Percentiles rank a stretch among this genome's conserved stretches.
Conservation (phyloP, 2,329 filamentous ascomycete genomes). For the Myrmaecium sp. region DNA sequence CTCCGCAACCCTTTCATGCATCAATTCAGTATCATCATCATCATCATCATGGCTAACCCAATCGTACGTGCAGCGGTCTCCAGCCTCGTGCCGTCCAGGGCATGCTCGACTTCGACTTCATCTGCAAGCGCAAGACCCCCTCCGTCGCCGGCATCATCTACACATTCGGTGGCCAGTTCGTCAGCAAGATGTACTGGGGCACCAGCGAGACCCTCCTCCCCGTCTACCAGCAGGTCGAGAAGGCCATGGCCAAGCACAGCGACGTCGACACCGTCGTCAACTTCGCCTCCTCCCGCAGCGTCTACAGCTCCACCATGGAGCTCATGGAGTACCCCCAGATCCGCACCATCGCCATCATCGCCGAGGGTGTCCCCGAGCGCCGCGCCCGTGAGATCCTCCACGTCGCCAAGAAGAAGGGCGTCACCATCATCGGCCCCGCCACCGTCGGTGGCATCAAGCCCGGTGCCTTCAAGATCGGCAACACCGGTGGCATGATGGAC, state of each 20-base stretch:
- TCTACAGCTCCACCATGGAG: constrained; percentile 97
- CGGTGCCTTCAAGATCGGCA: constrained; percentile 98
- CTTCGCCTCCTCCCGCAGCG: constrained; percentile 96
- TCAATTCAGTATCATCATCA: too few species aligned
- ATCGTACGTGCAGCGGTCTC: constrained; percentile 47
- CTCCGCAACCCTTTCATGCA: too few species aligned
- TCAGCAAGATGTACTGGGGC: constrained; percentile 99
- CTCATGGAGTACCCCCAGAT: constrained; percentile 94
- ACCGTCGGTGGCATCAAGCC: constrained; percentile 99
- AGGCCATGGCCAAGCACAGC: constrained; percentile 89
- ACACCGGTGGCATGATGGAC: constrained; percentile 99
- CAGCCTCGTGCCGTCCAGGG: constrained; percentile 60
- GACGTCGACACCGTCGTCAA: constrained; percentile 98
- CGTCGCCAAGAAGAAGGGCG: constrained; percentile 92
- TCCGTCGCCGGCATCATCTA: constrained; percentile 99
- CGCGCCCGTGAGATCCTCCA: constrained; percentile 96
- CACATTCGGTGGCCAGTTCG: constrained; percentile 98
- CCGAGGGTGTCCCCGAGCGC: constrained; percentile 95
- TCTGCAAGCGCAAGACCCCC: constrained; percentile 94
- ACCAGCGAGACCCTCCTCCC: constrained; percentile 97
- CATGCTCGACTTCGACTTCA: constrained; percentile 97
- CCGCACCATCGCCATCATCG: constrained; percentile 98
- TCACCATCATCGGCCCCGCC: constrained; percentile 96
- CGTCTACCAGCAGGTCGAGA: constrained; percentile 86
- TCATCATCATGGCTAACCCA: constrained; percentile 4